These are phyloP conservation scores for Symmetrospora coprosmae DNA, from an alignment of 768 basidiomycete species.

Conservation along the genomic window DNA sequence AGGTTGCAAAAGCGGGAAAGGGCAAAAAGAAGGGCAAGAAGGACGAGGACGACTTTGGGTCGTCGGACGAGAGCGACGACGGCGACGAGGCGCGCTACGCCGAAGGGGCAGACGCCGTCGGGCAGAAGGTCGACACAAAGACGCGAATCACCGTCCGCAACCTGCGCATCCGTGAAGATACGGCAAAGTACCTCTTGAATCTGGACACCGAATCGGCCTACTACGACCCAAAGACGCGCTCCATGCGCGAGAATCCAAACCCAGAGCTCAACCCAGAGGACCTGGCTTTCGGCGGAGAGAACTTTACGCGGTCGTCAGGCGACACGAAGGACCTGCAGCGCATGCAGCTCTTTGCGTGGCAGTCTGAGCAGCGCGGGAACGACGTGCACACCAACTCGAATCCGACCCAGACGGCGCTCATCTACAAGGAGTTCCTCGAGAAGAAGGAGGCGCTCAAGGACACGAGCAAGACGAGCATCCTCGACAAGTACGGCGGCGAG, in stretches of 20 bases:
- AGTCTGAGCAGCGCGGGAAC: conserved; percentile 79
- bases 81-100: conserved; percentile 97
- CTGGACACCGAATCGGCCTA: conserved; percentile 88
- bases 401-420: conserved; percentile 82
- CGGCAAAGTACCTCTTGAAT: conserved; percentile 95
- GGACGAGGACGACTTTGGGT: conserved; percentile 69
- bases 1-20: conserved; percentile 69
- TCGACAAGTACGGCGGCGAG: conserved; percentile 86
- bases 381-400: conserved; percentile 92
- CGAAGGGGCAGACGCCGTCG: conserved; percentile 91
- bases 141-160: conserved; percentile 98
- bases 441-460: conserved; percentile 88
- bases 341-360: conserved; percentile 94
- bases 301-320: conserved; percentile 79
- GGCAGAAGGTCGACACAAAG: conserved; percentile 95
- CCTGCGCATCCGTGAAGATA: conserved; percentile 95
- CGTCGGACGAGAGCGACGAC: conserved; percentile 47
- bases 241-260: conserved; percentile 92
- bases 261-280: conserved; percentile 70
- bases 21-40: conserved; percentile 41
- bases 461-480: conserved; percentile 70
- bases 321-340: conserved; percentile 84
- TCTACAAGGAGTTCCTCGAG: conserved; percentile 76
- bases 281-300: conserved; percentile 85
- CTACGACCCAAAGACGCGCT: conserved; percentile 98